Evolutionary conservation across 768 basidiomycete genomes (phyloP), one percentile per base, ranked within the genome.

Genomic region (Goffeauzyma gilvescens): DNA sequence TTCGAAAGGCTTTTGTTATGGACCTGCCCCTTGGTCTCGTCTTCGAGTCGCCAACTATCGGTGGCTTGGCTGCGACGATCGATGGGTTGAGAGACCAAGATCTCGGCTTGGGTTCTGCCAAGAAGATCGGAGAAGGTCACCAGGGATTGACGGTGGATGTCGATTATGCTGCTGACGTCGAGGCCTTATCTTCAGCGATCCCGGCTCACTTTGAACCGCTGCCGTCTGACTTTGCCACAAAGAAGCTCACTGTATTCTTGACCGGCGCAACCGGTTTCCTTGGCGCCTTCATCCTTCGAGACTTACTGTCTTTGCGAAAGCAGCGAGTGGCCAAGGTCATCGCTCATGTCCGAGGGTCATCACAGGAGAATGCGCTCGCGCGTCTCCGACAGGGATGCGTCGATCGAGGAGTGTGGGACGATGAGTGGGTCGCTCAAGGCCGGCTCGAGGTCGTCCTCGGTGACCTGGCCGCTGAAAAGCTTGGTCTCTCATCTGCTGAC

Each of bases 181-280:
- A 76, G 5, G 53, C 60, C 2, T 69, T 96, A 14, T 44, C 77
- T 22, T 59, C 71, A 31, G 67, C 67, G 50, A 71, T 96, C 18
- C 68, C 69, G 32, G 53, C 67, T 1, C 69, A 72, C 6, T 95
- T 86, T 62, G 63, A 70, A 0, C 65, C 74, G n/a, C 62, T 76
- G 2, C 68, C 78, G 0, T 41, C 66, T n/a, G 72, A 76, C 51
- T 77, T 77, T 52, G 55, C 61, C 17, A 57, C 64, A 20, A 71
- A 67, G 32, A 64, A 68, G 10, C 50, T 87, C 31, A 83, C 81
- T 0, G 72, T 96, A 23, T 93, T 98, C 70, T 73, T 98, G 23
- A 96, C 93, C 5, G 93, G 93, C 5, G 89, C 85, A 4, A 95
- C 93, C 7, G 93, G 93, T 2, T 98, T 89, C 70, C 71, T 98